Percentiles rank a stretch among this genome's conserved stretches.
Conservation (phyloP, 345 rosid genomes). For the Capsella bursapastoris region DNA sequence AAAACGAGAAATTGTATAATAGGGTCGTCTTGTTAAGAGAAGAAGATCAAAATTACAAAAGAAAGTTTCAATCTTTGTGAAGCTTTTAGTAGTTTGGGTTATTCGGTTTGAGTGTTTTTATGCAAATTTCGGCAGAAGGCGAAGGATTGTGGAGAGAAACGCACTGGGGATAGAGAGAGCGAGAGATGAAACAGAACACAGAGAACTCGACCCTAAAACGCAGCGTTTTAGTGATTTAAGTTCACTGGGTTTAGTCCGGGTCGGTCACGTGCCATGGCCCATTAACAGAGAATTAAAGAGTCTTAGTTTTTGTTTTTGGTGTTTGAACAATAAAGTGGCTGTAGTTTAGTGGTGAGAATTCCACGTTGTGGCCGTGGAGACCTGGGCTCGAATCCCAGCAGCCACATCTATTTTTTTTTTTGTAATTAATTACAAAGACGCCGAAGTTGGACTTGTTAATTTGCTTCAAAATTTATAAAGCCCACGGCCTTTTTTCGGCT, state of each 20-base stretch:
- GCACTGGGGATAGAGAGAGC: slow-evolving; percentile 32
- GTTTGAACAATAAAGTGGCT: not conserved
- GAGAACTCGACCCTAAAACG: not conserved
- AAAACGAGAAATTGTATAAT: not conserved
- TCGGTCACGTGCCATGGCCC: slow-evolving; percentile 10
- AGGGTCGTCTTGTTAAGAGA: not conserved
- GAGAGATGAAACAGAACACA: slow-evolving; percentile 7
- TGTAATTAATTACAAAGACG: not conserved
- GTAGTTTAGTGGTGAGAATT: slow-evolving; percentile 33
- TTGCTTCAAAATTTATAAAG: too few relatives aligned
- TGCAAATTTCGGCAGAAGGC: slow-evolving; percentile 35
- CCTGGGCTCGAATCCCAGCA: slow-evolving; percentile 94
- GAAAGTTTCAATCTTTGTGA: slow-evolving; percentile 4
- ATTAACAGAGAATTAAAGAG: not conserved
- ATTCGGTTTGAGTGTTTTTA: slow-evolving; percentile 10
- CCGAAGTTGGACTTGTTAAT: not conserved
- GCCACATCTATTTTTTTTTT: slow-evolving; percentile 51
- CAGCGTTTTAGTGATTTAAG: slow-evolving; percentile 20
- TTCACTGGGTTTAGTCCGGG: not conserved
- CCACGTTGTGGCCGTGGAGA: slow-evolving; percentile 94
- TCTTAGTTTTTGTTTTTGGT: too few relatives aligned
- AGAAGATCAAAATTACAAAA: slow-evolving; percentile 5
- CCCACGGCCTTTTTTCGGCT: too few relatives aligned
- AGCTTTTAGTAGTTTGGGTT: slow-evolving; percentile 23
- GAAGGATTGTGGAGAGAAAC: slow-evolving; percentile 39